Base-by-base conservation (phyloP, 176 grass and related monocot species). In the Tuctoria greenei region DNA sequence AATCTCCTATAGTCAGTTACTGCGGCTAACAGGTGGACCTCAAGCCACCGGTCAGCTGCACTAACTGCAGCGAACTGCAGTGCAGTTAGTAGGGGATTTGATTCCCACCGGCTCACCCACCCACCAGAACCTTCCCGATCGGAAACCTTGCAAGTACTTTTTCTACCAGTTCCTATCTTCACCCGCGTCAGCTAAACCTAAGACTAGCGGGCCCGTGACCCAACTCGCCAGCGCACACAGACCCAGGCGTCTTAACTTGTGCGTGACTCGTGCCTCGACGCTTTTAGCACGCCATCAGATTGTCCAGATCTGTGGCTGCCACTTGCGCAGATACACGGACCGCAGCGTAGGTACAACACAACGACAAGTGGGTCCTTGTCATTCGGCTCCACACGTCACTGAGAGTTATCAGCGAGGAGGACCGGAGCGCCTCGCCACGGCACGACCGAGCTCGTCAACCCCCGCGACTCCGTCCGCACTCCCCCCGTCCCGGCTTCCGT, bases 71-170 rank as follows among this genome's bases (percentile, higher is more conserved):
- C n/a, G n/a, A n/a, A n/a, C n/a, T n/a, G n/a, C n/a, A n/a, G n/a
- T n/a, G n/a, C n/a, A n/a, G n/a, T n/a, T n/a, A n/a, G n/a, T n/a
- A n/a, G n/a, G n/a, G n/a, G n/a, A n/a, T n/a, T n/a, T n/a, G n/a
- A n/a, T n/a, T n/a, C n/a, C n/a, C n/a, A n/a, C n/a, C n/a, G n/a
- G n/a, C n/a, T n/a, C 31, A 67, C 82, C 50, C 71, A 9, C 45
- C 35, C 36, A 2, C 39, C 64, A 7, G 80, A 84, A 90, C 78
- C 45, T 84, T 90, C 90, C 14, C 83, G 3, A 79, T 58, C 21
- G 10, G 55, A 24, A 75, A 16, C 36, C 64, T 37, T 2, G 3
- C 0, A 8, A 9, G 51, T 20, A 0, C 28, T 37, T n/a, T 62
- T 73, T 62, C 27, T 74, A 55, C 83, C 86, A 7, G 0, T 6